Percentiles rank a stretch among this genome's conserved stretches.
These are phyloP conservation scores for Helianthus annuus DNA, from an alignment of 129 eudicot species.

Conservation along the genomic window DNA sequence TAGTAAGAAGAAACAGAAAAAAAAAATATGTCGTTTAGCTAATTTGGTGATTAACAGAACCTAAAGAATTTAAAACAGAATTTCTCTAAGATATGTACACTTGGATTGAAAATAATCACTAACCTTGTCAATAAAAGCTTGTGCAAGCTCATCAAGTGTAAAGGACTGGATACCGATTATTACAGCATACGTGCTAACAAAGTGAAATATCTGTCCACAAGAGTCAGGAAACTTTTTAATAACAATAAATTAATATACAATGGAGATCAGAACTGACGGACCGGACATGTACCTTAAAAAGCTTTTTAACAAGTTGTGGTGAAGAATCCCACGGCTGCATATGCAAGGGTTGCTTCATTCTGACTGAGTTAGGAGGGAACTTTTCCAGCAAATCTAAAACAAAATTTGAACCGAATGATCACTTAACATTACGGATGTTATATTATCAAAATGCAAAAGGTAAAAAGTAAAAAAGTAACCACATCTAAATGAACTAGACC, in stretches of 20 bases:
- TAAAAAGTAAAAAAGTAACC: neutral
- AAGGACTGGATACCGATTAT: constrained; percentile 56
- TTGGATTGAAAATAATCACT: constrained; percentile 24
- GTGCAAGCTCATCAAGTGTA: constrained; percentile 83
- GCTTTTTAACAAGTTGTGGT: constrained; percentile 70
- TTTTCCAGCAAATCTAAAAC: constrained; percentile 74
- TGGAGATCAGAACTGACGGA: constrained; percentile 10
- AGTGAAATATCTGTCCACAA: constrained; percentile 74
- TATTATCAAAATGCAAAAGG: constrained; percentile 7
- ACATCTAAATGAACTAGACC: constrained; percentile 42
- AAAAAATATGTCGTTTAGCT: neutral
- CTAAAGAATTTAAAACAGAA: neutral
- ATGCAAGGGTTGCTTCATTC: constrained; percentile 63
- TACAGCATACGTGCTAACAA: constrained; percentile 77
- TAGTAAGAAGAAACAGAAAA: constrained; percentile 14
- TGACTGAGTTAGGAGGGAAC: constrained; percentile 85
- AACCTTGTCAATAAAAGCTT: constrained; percentile 82
- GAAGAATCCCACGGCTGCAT: constrained; percentile 84
- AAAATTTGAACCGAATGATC: constrained; percentile 11
- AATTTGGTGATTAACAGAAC: constrained; percentile 13
- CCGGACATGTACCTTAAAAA: constrained; percentile 66
- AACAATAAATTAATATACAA: constrained; percentile 1
- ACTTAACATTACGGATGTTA: constrained; percentile 7
- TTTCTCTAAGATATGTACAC: constrained; percentile 1
- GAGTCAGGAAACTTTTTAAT: constrained; percentile 20